Evolutionary conservation across 441 rosid species (phyloP).

Genomic region (Corymbia citriodora): DNA sequence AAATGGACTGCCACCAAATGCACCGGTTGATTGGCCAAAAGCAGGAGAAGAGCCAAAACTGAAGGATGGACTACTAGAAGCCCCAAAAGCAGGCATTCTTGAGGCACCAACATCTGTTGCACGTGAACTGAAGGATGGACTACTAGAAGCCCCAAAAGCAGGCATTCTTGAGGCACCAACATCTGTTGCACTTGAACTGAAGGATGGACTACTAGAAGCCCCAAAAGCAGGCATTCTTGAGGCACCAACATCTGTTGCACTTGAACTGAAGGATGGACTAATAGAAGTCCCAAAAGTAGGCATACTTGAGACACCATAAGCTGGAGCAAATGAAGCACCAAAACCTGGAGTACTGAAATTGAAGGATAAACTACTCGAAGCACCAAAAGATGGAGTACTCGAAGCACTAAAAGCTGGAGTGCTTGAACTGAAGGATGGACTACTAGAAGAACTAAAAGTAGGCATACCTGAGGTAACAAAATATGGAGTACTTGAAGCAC

Average conservation of each 20-base stretch:
- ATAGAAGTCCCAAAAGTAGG: slow-evolving; percentile 14
- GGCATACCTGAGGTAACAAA: slow-evolving; percentile 1
- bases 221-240: slow-evolving; percentile 23
- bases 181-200: too few species aligned
- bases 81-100: slow-evolving; percentile 15
- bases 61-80: slow-evolving; percentile 25
- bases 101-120: background rate
- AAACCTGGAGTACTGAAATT: slow-evolving; percentile 19
- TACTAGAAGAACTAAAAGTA: slow-evolving; percentile 27
- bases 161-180: slow-evolving; percentile 11
- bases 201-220: background rate
- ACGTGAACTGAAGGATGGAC: background rate
- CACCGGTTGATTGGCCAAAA: slow-evolving; percentile 66
- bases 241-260: background rate
- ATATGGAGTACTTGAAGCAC: slow-evolving; percentile 27
- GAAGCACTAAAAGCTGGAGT: slow-evolving; percentile 35
- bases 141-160: slow-evolving; percentile 16
- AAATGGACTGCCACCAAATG: slow-evolving; percentile 61
- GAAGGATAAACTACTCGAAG: background rate
- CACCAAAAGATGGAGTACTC: slow-evolving; percentile 26
- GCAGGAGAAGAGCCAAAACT: slow-evolving; percentile 42
- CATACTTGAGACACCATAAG: slow-evolving; percentile 26
- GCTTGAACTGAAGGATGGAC: background rate
- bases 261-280: background rate
- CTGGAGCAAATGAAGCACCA: slow-evolving; percentile 24